Conservation (phyloP, 345 rosid species). For the Gossypium turneri region DNA sequence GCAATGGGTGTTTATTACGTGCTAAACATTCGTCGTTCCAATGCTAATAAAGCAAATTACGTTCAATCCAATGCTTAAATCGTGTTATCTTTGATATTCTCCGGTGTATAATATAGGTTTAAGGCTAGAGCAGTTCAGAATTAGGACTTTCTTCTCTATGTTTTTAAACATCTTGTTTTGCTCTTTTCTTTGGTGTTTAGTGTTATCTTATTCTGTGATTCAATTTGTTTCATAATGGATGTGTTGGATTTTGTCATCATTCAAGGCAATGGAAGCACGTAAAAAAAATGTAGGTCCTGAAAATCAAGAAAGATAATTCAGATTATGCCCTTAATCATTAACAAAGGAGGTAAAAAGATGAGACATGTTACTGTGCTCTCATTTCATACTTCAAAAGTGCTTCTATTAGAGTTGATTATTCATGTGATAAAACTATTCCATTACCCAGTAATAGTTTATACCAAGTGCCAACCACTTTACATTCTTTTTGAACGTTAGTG, state of each 20-base stretch:
- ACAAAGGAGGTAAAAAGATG: background rate
- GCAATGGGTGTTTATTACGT: conserved; percentile 35
- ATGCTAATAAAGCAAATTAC: conserved; percentile 33
- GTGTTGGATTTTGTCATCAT: background rate
- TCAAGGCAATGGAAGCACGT: conserved; percentile 11
- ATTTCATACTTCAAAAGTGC: background rate
- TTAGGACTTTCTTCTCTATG: background rate
- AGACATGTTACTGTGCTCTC: background rate
- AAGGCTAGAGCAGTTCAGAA: background rate
- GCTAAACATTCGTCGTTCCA: conserved; percentile 32
- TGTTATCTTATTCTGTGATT: conserved; percentile 3
- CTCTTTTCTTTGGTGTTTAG: background rate
- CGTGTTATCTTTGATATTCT: background rate
- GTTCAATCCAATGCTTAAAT: conserved; percentile 40
- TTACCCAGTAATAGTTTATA: background rate
- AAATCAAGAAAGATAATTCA: background rate
- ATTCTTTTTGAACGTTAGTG: background rate
- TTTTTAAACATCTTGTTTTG: background rate
- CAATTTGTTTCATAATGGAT: background rate
- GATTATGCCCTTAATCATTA: background rate
- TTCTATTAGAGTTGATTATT: background rate
- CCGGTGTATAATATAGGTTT: conserved; percentile 6
- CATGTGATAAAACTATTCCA: background rate
- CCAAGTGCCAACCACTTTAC: background rate
- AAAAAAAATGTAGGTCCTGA: background rate